Percentiles rank a stretch among this genome's conserved stretches.
Evolutionary conservation across 225 moss, liverwort and hornwort genomes (phyloP).

Genomic region (Polytrichum commune): DNA sequence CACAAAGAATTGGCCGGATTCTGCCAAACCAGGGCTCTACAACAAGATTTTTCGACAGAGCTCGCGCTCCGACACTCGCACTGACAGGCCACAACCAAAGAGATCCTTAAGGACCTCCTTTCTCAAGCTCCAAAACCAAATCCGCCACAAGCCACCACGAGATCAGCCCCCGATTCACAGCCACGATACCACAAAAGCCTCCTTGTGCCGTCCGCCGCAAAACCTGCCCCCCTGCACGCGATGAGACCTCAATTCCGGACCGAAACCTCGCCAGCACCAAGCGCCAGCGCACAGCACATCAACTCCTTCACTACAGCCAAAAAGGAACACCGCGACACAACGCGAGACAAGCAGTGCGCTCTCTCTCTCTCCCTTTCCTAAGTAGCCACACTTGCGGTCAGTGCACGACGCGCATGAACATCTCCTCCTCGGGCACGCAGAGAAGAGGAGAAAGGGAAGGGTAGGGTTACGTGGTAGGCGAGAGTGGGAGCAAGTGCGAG

Average conservation of each 20-base stretch:
- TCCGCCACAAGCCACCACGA: background rate
- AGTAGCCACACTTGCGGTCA: background rate
- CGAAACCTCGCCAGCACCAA: background rate
- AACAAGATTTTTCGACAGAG: background rate
- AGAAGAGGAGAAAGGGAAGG: too few species aligned
- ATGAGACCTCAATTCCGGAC: background rate
- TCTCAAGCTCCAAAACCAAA: background rate
- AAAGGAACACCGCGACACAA: background rate
- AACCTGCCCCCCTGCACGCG: too few species aligned
- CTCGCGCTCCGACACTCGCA: background rate
- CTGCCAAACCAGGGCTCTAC: too few species aligned
- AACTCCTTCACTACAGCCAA: background rate
- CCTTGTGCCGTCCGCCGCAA: too few species aligned
- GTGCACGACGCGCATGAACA: slow-evolving; percentile 1
- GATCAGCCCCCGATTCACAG: background rate
- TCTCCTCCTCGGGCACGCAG: background rate
- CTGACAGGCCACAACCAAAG: background rate
- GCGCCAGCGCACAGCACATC: background rate
- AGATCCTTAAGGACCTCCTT: background rate
- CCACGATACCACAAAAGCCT: too few species aligned
- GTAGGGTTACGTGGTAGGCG: too few species aligned
- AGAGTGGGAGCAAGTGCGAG: too few species aligned
- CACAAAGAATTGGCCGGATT: too few species aligned
- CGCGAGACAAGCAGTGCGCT: too few species aligned
- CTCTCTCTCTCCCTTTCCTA: too few species aligned